A percentile compares a stretch with the other conserved stretches of the same genome.
Evolutionary conservation across 495 filamentous ascomycete genomes (phyloP).

Genomic region (Sabuloglossum arenarium): DNA sequence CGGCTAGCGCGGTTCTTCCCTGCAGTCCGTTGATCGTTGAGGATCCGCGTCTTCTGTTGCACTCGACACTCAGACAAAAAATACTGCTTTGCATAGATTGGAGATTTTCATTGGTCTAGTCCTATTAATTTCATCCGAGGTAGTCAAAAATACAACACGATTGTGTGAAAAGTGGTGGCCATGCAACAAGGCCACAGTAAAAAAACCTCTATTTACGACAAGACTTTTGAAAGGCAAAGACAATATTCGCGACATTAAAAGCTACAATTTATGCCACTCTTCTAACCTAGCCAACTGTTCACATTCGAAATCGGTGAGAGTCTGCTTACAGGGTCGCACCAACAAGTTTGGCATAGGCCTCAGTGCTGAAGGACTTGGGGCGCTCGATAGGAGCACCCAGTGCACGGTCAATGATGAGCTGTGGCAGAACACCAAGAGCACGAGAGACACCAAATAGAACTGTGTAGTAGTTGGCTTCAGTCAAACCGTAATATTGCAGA

Average conservation of each 20-base stretch:
- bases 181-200: not conserved
- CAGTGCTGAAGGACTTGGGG: slow-evolving; percentile 94
- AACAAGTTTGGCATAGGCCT: slow-evolving; percentile 87
- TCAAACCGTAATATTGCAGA: slow-evolving; percentile 97
- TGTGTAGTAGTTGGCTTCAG: slow-evolving; percentile 98
- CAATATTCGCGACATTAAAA: not conserved
- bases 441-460: slow-evolving; percentile 97
- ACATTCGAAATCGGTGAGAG: not conserved
- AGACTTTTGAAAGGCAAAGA: not conserved
- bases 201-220: not conserved
- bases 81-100: not conserved
- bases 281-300: not conserved
- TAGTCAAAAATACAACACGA: not conserved
- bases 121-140: not conserved
- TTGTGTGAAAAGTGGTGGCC: not conserved
- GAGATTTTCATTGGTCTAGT: not conserved
- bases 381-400: slow-evolving; percentile 69
- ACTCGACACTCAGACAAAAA: not conserved
- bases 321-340: slow-evolving; percentile 62
- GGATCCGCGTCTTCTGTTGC: not conserved
- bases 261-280: not conserved
- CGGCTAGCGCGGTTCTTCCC: not conserved
- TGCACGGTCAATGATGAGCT: slow-evolving; percentile 98
- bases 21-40: not conserved
- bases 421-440: slow-evolving; percentile 91